These are phyloP conservation scores for thale cress (Arabidopsis thaliana) DNA, from an alignment of 345 rosid species.

Conservation along the genomic window DNA sequence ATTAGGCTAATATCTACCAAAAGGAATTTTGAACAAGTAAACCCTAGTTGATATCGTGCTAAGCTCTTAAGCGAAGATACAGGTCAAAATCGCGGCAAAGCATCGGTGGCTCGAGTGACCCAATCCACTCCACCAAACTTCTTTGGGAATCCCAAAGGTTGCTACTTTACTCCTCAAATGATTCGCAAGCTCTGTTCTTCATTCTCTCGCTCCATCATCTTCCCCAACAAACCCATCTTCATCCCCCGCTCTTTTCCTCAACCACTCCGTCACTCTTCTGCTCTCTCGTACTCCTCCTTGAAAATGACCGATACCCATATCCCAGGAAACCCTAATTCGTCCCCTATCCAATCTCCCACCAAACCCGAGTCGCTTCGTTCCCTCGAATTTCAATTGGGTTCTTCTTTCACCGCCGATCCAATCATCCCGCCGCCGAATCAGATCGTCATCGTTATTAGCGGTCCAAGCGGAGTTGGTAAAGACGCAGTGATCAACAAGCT, in stretches of 20 bases:
- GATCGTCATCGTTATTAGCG: constrained; percentile 75
- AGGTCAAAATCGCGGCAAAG: constrained; percentile 14
- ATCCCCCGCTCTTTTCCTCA: constrained; percentile 31
- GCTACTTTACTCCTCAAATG: constrained; percentile 46
- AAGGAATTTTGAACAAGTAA: background rate
- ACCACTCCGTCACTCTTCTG: constrained; percentile 12
- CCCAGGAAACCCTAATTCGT: constrained; percentile 31
- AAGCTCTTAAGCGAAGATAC: background rate
- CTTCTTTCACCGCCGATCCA: constrained; percentile 54
- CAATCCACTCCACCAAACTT: background rate
- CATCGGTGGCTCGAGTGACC: constrained; percentile 25
- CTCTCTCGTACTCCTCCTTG: constrained; percentile 47
- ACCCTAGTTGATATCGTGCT: constrained; percentile 21
- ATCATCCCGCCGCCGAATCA: constrained; percentile 62
- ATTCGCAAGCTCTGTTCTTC: constrained; percentile 52
- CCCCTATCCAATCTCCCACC: constrained; percentile 48
- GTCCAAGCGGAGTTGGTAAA: constrained; percentile 95
- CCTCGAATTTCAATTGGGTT: constrained; percentile 70
- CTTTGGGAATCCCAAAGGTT: background rate
- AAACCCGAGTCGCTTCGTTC: constrained; percentile 68
- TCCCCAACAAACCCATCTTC: constrained; percentile 41
- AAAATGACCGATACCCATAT: constrained; percentile 63
- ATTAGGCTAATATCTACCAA: no score
- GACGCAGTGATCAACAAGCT: constrained; percentile 81
- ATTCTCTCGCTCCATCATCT: constrained; percentile 43